Conservation (phyloP, 371 early-diverging fungal genomes). For the Mortierella polycephala region DNA sequence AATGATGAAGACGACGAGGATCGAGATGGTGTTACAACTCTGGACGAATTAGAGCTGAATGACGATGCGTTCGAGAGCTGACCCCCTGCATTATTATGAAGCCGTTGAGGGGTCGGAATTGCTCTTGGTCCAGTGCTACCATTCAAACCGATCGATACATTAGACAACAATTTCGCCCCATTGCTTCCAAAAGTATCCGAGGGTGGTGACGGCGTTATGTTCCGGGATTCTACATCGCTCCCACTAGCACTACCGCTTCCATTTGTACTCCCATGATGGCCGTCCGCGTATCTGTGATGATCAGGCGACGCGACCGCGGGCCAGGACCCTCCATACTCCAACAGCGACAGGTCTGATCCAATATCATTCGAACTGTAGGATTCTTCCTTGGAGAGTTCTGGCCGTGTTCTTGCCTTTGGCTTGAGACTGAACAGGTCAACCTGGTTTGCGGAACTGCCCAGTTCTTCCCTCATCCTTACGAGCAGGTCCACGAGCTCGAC, state of each 20-base stretch:
- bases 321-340: slow-evolving; percentile 9
- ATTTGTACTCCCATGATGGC: background rate
- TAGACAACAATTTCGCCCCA: slow-evolving; percentile 11
- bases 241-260: slow-evolving; percentile 17
- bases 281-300: slow-evolving; percentile 6
- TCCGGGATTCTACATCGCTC: slow-evolving; percentile 37
- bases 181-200: background rate
- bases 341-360: slow-evolving; percentile 8
- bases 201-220: slow-evolving; percentile 26
- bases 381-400: slow-evolving; percentile 24
- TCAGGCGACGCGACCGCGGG: slow-evolving; percentile 7
- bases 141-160: slow-evolving; percentile 7
- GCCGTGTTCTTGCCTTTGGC: slow-evolving; percentile 16
- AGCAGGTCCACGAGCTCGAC: slow-evolving; percentile 74
- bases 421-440: slow-evolving; percentile 23
- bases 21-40: slow-evolving; percentile 35
- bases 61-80: slow-evolving; percentile 35
- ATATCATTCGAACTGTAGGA: slow-evolving; percentile 18
- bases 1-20: slow-evolving; percentile 50
- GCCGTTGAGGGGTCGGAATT: slow-evolving; percentile 16
- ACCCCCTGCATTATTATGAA: background rate
- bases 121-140: slow-evolving; percentile 15
- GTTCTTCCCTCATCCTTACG: slow-evolving; percentile 67
- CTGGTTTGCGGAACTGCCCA: slow-evolving; percentile 53
- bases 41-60: slow-evolving; percentile 30